Base-by-base conservation (phyloP, 2,329 filamentous ascomycete species). In the Lachnellula cervina region DNA sequence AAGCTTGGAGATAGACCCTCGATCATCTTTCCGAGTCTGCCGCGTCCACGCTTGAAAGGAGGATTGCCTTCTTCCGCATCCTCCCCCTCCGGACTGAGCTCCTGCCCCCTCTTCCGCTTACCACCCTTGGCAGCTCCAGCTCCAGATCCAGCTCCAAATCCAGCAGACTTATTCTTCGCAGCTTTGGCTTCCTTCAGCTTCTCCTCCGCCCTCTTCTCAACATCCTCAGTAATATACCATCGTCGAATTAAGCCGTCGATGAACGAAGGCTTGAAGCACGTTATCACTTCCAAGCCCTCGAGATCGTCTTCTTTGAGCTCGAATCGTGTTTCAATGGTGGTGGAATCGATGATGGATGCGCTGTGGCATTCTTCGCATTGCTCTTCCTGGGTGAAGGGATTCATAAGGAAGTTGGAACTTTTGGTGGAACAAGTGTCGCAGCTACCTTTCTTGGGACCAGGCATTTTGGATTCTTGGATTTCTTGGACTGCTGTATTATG, bases 41-140 rank as follows among this genome's bases (percentile, higher is more conserved):
- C 38, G 38, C 38, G 38, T 40, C 38, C 16, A 40, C 16, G 38
- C 38, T 40, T 40, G 38, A 13, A 8, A 58, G 76, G 73, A 44
- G 74, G 73, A 11, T 79, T 76, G 1, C 77, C 78, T 14, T 86
- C 83, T 9, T 85, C 83, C 17, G 87, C 84, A 2, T 88, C 86
- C 14, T 85, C 83, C 32, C 83, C 80, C 55, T 81, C 79, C 17
- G 17, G 14, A 16, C 16, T 13, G 3, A 9, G 5, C 19, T 21
- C 46, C 21, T 47, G 28, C 48, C 46, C 52, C 17, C 23, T 43
- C 14, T 49, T 45, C 43, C 56, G 54, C 32, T 50, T 59, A 47
- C 52, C 44, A 23, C 45, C 48, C 17, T 37, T 49, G 3, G 34
- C 44, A 16, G 14, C 38, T 40, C 21, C 21, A n/a, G n/a, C n/a